A percentile compares a stretch with the other conserved stretches of the same genome.
phyloP scores from a whole-genome alignment of 305 asterid species.

The Fraxinus floribunda region DNA sequence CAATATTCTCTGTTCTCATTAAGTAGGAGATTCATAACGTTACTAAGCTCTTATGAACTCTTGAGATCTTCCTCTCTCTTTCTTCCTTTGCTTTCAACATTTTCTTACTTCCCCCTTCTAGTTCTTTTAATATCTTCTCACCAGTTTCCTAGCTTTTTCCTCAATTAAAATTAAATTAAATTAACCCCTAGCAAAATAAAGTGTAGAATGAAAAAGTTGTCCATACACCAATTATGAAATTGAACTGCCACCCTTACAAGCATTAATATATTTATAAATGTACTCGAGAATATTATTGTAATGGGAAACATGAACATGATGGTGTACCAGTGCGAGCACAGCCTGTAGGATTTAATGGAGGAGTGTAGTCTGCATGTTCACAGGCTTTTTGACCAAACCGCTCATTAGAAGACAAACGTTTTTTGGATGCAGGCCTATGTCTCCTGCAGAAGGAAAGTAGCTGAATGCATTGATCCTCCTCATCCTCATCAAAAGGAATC shows the following conservation, averaged over 20 bases:
- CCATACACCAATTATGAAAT: not conserved
- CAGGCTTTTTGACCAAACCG: slow-evolving; percentile 40
- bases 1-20: not conserved
- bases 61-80: not conserved
- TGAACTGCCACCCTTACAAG: not conserved
- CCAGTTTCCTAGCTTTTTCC: slow-evolving; percentile 2
- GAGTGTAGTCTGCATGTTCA: slow-evolving; percentile 57
- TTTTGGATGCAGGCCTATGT: slow-evolving; percentile 78
- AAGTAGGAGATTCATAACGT: not conserved
- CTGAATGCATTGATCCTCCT: slow-evolving; percentile 82
- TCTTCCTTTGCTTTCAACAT: not conserved
- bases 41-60: not conserved
- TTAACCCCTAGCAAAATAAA: not conserved
- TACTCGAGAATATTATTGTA: not conserved
- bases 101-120: not conserved
- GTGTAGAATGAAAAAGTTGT: not conserved
- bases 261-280: not conserved
- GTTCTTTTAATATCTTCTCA: not conserved
- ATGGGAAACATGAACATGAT: slow-evolving; percentile 23
- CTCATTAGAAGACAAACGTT: slow-evolving; percentile 51
- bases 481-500: slow-evolving; percentile 79
- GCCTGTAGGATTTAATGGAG: slow-evolving; percentile 79
- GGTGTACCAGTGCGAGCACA: slow-evolving; percentile 87
- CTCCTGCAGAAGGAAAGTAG: slow-evolving; percentile 85
- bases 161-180: not conserved